These are phyloP conservation scores for Aspergillus pseudoglaucus DNA, from an alignment of 2,329 filamentous ascomycete genomes.

Conservation along the genomic window DNA sequence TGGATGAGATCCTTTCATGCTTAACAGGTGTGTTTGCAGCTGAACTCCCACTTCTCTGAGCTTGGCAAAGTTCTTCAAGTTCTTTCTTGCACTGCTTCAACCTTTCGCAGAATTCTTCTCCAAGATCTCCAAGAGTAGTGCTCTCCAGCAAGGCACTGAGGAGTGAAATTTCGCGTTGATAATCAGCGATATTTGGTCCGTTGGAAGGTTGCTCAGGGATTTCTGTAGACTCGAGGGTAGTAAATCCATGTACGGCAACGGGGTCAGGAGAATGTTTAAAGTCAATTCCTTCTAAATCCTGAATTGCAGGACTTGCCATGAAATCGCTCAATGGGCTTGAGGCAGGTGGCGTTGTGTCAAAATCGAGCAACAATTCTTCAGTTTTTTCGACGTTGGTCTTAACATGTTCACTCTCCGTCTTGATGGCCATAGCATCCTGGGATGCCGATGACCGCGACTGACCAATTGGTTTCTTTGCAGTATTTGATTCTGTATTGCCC, in stretches of 20 bases:
- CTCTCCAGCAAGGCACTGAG: constrained; percentile 15
- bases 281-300: constrained; percentile 17
- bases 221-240: too few relatives aligned
- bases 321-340: neutral
- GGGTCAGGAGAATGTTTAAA: constrained; percentile 4
- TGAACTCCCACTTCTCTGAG: neutral
- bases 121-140: constrained; percentile 8
- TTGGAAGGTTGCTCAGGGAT: neutral
- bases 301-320: constrained; percentile 9
- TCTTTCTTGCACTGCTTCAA: constrained; percentile 12
- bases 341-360: constrained; percentile 10
- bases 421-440: neutral
- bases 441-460: neutral
- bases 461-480: neutral
- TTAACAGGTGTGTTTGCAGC: neutral
- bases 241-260: neutral
- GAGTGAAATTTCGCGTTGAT: constrained; percentile 11
- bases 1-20: neutral
- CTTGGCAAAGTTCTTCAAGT: constrained; percentile 3
- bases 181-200: neutral
- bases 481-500: neutral
- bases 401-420: neutral
- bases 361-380: constrained; percentile 11
- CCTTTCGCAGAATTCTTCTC: constrained; percentile 4
- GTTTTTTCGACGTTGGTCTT: neutral